Base-by-base conservation (phyloP, 1,284 basidiomycete species). In the Ustilago trichophora region DNA sequence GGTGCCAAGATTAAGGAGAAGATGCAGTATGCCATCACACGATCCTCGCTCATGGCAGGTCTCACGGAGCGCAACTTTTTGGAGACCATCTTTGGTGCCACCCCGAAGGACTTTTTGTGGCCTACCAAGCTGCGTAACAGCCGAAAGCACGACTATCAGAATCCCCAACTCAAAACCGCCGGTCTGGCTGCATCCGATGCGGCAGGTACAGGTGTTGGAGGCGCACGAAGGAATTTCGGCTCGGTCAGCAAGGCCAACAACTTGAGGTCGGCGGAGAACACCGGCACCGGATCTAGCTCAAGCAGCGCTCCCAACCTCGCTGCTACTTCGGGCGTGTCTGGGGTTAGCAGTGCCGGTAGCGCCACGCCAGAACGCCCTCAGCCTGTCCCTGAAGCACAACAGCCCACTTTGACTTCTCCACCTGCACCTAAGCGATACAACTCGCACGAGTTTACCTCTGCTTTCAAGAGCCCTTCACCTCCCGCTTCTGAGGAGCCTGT, bases 91-190 rank as follows among this genome's bases (percentile, higher is more conserved):
- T 75, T 72, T 49, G 73, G 72, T 24, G 53, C 60, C 15, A 67
- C 64, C 5, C 59, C 66, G 10, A 45, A 25, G 9, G 76, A 78
- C 40, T 76, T 76, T 46, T 37, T 37, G 27, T 78, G 70, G 56
- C 76, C 76, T 1, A 51, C 54, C 27, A 71, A 70, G 55, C 49
- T 78, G 36, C 42, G 75, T n/a, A 78, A 75, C 48, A 62, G 51
- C 19, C 54, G 76, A 16, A 78, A 78, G 56, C 66, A 72, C 50
- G 76, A 78, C 34, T 78, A 78, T 34, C 76, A 78, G 67, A 78
- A 78, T 36, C 76, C 76, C 8, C 75, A 78, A 44, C 51, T 71
- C 34, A 66, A 65, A 34, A 69, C 53, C 4, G 56, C 57, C 3
- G 75, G 74, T 13, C 21, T 63, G n/a, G 18, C 60, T 25, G 69